These are phyloP conservation scores for Brettanomyces bruxellensis DNA, from an alignment of 805 yeast genomes.

Conservation along the genomic window DNA sequence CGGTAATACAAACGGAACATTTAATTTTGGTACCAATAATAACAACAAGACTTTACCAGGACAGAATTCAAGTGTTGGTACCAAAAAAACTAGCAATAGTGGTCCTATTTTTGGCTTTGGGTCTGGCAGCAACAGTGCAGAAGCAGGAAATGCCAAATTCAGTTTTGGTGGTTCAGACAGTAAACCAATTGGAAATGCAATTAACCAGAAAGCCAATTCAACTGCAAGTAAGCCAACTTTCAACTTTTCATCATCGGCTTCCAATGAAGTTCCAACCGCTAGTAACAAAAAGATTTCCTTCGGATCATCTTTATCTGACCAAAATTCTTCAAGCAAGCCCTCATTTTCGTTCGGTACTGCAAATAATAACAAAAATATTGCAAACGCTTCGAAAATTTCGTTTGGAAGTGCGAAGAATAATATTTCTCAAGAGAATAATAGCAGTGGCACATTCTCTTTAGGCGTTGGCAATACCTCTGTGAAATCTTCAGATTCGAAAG, in stretches of 20 bases:
- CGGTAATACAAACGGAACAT: too few species aligned
- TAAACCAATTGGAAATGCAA: too few species aligned
- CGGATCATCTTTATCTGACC: not conserved
- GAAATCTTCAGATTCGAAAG: slow-evolving; percentile 7
- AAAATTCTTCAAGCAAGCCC: slow-evolving; percentile 5
- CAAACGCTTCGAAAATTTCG: not conserved
- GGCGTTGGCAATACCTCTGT: slow-evolving; percentile 9
- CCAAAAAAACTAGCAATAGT: too few species aligned
- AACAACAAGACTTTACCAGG: not conserved
- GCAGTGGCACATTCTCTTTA: slow-evolving; percentile 11
- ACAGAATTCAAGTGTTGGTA: too few species aligned
- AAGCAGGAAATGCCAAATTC: slow-evolving; percentile 9
- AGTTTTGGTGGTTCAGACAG: slow-evolving; percentile 12
- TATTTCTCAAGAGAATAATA: slow-evolving; percentile 5
- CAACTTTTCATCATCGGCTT: too few species aligned
- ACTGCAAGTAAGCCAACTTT: too few species aligned
- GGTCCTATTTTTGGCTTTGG: not conserved
- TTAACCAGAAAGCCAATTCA: too few species aligned
- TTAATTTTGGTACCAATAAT: not conserved
- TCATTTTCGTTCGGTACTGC: slow-evolving; percentile 14
- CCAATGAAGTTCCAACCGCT: too few species aligned
- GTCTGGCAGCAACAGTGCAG: not conserved
- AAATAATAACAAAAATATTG: too few species aligned
- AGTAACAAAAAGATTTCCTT: too few species aligned
- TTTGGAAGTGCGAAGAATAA: not conserved